Conservation (phyloP, 176 grass and related monocot species). For the barley (Hordeum vulgare) region MorexV3_pseudomolecules_assembly NC_058522.1:403809997-403810496, state of each 20-base stretch:
- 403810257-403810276: not conserved
- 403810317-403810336: not conserved
- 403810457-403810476: not conserved
- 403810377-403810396: slow-evolving; percentile 90
- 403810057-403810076: slow-evolving; percentile 59
- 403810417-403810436: slow-evolving; percentile 3
- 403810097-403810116: not conserved
- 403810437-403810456: not conserved
- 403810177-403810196: not conserved
- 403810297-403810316: not conserved
- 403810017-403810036: slow-evolving; percentile 59
- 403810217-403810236: not conserved
- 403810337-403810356: slow-evolving; percentile 71
- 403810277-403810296: not conserved
- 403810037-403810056: slow-evolving; percentile 66
- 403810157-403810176: not conserved
- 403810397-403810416: not conserved
- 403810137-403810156: not conserved
- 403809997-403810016: slow-evolving; percentile 42
- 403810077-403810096: slow-evolving; percentile 9
- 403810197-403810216: not conserved
- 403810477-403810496: slow-evolving; percentile 69
- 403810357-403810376: slow-evolving; percentile 92
- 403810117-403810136: not conserved
- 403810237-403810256: not conserved